Evolutionary conservation across 768 basidiomycete species (phyloP).

Genomic region (Amanita polypyramis): DNA sequence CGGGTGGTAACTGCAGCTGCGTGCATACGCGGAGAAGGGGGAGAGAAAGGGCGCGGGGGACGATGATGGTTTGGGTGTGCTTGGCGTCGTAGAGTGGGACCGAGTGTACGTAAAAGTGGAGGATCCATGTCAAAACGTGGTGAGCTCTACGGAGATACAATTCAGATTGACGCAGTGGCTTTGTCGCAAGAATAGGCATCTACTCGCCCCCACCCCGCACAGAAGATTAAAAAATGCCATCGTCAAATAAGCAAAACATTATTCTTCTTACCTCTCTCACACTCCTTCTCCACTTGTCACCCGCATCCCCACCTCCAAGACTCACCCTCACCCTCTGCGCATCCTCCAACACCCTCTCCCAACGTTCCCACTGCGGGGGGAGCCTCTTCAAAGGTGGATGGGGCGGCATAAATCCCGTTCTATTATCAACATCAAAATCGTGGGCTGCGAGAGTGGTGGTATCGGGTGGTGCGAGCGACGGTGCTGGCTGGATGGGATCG

Average conservation of each 20-base stretch:
- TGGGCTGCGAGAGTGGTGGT: constrained; percentile 29
- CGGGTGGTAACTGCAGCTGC: constrained; percentile 71
- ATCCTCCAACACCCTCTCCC: constrained; percentile 46
- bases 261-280: constrained; percentile 24
- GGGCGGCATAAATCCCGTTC: constrained; percentile 89
- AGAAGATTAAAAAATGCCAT: too few relatives aligned
- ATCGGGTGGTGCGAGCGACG: constrained; percentile 24
- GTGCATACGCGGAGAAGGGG: constrained; percentile 66
- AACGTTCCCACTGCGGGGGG: constrained; percentile 41
- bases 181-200: constrained; percentile 41
- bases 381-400: constrained; percentile 56
- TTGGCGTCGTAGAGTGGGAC: constrained; percentile 22
- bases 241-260: too few relatives aligned
- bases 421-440: constrained; percentile 85
- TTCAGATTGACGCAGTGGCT: constrained; percentile 37
- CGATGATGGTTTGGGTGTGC: constrained; percentile 33
- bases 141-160: constrained; percentile 60
- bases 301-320: constrained; percentile 27
- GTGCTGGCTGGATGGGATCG: constrained; percentile 13
- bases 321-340: constrained; percentile 24
- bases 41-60: constrained; percentile 62
- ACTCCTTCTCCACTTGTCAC: constrained; percentile 35
- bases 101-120: constrained; percentile 73
- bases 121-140: constrained; percentile 58
- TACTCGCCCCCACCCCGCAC: too few relatives aligned